Evolutionary conservation across 1,284 basidiomycete species (phyloP).

Genomic region (Microbotryomycetes sp.): DNA sequence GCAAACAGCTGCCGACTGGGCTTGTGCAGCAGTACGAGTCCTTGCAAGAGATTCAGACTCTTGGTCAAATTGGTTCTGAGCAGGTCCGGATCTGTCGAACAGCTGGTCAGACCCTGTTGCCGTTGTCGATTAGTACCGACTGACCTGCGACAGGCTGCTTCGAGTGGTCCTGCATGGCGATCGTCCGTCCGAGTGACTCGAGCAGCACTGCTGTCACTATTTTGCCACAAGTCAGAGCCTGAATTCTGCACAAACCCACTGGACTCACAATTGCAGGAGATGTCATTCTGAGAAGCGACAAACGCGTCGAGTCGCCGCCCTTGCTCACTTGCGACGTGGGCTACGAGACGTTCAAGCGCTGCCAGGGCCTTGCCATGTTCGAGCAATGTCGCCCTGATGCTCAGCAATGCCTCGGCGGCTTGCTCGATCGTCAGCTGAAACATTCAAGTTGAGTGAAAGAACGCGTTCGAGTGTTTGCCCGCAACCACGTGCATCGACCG

Average conservation of each 20-base stretch:
- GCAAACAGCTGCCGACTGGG: slow-evolving; percentile 64
- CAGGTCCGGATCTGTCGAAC: slow-evolving; percentile 44
- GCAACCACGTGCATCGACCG: too few relatives aligned
- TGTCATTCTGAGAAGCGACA: slow-evolving; percentile 60
- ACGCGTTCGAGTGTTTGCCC: too few relatives aligned
- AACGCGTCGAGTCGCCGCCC: slow-evolving; percentile 48
- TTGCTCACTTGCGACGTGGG: slow-evolving; percentile 11
- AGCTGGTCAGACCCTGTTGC: slow-evolving; percentile 56
- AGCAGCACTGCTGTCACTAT: slow-evolving; percentile 19
- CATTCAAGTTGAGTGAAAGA: too few relatives aligned
- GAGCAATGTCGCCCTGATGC: background rate
- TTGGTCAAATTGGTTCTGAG: slow-evolving; percentile 43
- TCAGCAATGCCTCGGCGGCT: slow-evolving; percentile 12
- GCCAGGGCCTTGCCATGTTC: slow-evolving; percentile 11
- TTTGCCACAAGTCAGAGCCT: background rate
- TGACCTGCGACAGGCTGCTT: too few relatives aligned
- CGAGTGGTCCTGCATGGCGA: slow-evolving; percentile 1
- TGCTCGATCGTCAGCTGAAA: background rate
- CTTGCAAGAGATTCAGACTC: slow-evolving; percentile 64
- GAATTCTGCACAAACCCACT: background rate
- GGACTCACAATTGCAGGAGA: slow-evolving; percentile 65
- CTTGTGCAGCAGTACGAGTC: slow-evolving; percentile 63
- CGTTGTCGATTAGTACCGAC: slow-evolving; percentile 1
- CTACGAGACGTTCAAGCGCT: slow-evolving; percentile 15
- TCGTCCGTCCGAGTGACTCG: slow-evolving; percentile 22